A percentile compares a stretch with the other conserved stretches of the same genome.
Conservation (phyloP, 176 grass and related monocot species). For the Luzula sylvatica region DNA sequence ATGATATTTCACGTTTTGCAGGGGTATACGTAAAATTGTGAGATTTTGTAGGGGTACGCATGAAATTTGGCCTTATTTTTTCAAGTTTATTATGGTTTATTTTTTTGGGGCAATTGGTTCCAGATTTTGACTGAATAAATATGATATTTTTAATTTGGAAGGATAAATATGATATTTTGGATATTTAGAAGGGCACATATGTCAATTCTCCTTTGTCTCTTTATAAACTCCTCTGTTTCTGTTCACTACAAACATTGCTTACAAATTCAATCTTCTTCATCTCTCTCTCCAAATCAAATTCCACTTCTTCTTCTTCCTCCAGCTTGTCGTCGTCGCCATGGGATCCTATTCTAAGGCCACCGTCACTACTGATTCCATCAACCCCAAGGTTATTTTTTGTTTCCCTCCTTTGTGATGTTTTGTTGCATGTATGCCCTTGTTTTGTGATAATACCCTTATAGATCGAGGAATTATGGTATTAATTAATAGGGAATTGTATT, state of each 20-base stretch:
- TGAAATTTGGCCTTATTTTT: too few species aligned
- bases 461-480: neutral
- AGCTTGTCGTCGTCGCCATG: neutral
- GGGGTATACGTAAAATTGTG: too few species aligned
- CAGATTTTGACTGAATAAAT: too few species aligned
- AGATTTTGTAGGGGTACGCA: too few species aligned
- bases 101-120: too few species aligned
- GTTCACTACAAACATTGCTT: neutral
- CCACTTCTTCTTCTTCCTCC: slow-evolving; percentile 5
- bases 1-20: too few species aligned
- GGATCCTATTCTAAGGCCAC: neutral
- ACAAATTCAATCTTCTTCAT: neutral
- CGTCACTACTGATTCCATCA: slow-evolving; percentile 25
- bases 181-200: too few species aligned
- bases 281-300: neutral
- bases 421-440: neutral
- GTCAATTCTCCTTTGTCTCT: neutral
- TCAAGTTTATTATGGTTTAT: too few species aligned
- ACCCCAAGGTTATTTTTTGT: slow-evolving; percentile 25
- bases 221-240: neutral
- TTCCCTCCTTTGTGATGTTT: neutral
- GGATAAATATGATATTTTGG: too few species aligned
- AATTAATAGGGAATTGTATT: neutral
- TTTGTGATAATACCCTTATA: neutral
- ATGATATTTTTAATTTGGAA: too few species aligned